phyloP scores from a whole-genome alignment of 768 basidiomycete genomes.

The Podaxis sp. region DNA sequence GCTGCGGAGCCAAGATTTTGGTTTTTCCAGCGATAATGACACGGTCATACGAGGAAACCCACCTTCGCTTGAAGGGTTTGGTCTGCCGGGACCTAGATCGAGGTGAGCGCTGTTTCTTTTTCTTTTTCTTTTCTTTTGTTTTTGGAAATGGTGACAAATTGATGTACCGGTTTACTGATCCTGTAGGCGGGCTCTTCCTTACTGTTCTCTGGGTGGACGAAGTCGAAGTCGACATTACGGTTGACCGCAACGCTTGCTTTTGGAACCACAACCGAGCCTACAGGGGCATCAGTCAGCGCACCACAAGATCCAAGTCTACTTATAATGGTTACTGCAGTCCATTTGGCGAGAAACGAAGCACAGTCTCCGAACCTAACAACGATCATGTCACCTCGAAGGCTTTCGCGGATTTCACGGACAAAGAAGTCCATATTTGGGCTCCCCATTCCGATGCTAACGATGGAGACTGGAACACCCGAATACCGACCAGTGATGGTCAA shows the following conservation, averaged over 20 bases:
- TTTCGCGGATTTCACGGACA: slow-evolving; percentile 75
- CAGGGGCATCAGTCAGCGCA: slow-evolving; percentile 58
- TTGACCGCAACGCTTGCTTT: slow-evolving; percentile 61
- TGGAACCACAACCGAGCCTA: slow-evolving; percentile 76
- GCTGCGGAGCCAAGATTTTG: slow-evolving; percentile 27
- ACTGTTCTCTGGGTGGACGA: slow-evolving; percentile 37
- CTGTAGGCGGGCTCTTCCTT: slow-evolving; percentile 50
- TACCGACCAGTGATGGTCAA: slow-evolving; percentile 67
- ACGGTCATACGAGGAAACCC: slow-evolving; percentile 15
- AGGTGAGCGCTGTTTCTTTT: not conserved
- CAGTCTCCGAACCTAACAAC: slow-evolving; percentile 37
- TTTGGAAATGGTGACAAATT: slow-evolving; percentile 4
- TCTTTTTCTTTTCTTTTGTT: not conserved
- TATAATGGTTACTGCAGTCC: not conserved
- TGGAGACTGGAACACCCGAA: slow-evolving; percentile 57
- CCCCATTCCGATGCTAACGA: slow-evolving; percentile 84
- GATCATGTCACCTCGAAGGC: slow-evolving; percentile 56
- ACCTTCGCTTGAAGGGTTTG: slow-evolving; percentile 46
- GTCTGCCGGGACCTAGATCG: slow-evolving; percentile 55
- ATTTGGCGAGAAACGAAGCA: not conserved
- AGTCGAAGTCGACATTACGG: slow-evolving; percentile 78
- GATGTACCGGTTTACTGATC: slow-evolving; percentile 59
- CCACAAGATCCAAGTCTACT: slow-evolving; percentile 75
- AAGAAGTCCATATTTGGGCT: slow-evolving; percentile 82
- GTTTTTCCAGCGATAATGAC: not conserved